Evolutionary conservation across 257 asterid genomes (phyloP), one percentile per base, ranked within the genome.

Genomic region (Solanum virginianum): DNA sequence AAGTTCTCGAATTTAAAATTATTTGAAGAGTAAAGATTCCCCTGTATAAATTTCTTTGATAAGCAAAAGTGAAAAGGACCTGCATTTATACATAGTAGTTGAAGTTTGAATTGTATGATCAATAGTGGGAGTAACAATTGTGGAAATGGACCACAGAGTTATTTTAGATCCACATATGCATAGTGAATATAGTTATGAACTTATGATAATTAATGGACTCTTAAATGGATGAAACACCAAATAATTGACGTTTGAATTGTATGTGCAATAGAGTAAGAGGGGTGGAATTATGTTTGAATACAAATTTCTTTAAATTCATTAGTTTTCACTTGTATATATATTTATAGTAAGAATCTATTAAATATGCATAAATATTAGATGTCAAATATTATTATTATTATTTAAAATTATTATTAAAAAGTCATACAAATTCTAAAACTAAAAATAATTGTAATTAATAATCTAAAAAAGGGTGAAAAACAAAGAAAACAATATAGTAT

Each of bases 291-390:
- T 0, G n/a, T 29, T 1, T 7, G 3, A 65, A 29, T 7, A 65
- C 0, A 8, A 3, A 7, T 29, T 26, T 13, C 9, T 0, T 26
- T 2, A 63, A 24, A 24, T 2, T 24, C 3, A 65, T 0, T 29
- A 65, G 10, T 18, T 65, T 29, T 29, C 4, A 65, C 17, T 14
- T 10, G 7, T 65, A 65, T 0, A 26, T 65, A 0, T 65, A 65
- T 26, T 26, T 36, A 26, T 26, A 13, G 13, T 26, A 14, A 65
- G n/a, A 65, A 29, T 6, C 7, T 13, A 6, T 13, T 65, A 26
- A 14, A 65, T 26, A 14, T 13, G 8, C 7, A 26, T 5, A 26
- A 16, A 29, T 26, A 65, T 3, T 65, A 65, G 2, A 6, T 32
- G 36, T 32, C 36, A 32, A 32, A 32, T 29, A 29, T 29, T 32